Evolutionary conservation across 164 flowering plant species (phyloP), one percentile per base, ranked within the genome.

Genomic region (Chimonanthus praecox): DNA sequence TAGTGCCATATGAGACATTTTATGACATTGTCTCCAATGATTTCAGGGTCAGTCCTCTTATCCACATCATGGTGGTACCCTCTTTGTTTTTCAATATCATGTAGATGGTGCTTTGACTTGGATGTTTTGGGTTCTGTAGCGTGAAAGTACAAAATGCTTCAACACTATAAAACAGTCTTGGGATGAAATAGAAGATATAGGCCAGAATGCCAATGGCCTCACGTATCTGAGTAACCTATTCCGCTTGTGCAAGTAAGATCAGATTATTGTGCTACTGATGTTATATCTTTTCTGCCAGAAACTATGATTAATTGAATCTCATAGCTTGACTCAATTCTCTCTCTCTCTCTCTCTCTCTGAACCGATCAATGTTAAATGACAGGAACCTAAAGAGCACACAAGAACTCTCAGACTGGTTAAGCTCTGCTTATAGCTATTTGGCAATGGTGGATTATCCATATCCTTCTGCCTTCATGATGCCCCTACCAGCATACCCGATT

Each of bases 371-470:
- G 49, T n/a, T 33, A 58, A 63, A 74, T 81, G 71, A 20, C 84
- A 94, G 98, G 87, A 84, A 80, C 9, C 80, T 92, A 73, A 82
- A 84, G 8, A 87, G 81, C 58, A 62, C 78, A 58, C 78, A 79
- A 50, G 94, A 84, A 77, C 88, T 94, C 46, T 77, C 83, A 63
- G 70, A 89, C 77, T 92, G 98, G 98, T 76, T 92, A 75, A 77
- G 74, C 2, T 85, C 90, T 68, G 98, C 98, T 62, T 94, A 92
- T 80, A 91, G 92, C 77, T 90, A 74, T 83, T 83, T 92, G 86
- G 97, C 97, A 16, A 92, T 92, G 98, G 94, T 84, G 76, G 79
- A 94, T 78, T 94, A 94, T 72, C 98, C 98, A 6, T 89, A 88
- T 76, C 87, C 94, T 72, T 74, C 98, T 6, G 80, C 79, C 3